Evolutionary conservation across 202 grass and related monocot species (phyloP).

Genomic region (Setaria viridis): DNA sequence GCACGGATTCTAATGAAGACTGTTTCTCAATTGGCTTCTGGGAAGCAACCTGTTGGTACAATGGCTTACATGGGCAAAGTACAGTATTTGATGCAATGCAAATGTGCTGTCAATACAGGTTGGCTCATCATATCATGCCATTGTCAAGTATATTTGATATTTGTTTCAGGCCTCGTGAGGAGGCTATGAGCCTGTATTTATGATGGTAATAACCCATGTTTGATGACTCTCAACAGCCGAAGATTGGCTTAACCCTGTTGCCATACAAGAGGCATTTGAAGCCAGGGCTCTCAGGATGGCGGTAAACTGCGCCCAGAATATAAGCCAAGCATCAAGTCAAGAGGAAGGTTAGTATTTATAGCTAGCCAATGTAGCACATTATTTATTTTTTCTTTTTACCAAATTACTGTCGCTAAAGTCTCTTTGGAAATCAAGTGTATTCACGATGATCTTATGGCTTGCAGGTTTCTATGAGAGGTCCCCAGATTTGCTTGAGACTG

Average conservation of each 20-base stretch:
- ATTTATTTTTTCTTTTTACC: background rate
- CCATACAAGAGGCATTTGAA: conserved; percentile 88
- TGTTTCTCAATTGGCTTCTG: conserved; percentile 73
- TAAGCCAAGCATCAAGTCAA: conserved; percentile 71
- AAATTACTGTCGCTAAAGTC: background rate
- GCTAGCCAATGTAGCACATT: background rate
- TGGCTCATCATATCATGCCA: background rate
- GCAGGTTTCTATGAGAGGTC: conserved; percentile 80
- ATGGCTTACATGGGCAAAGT: conserved; percentile 89
- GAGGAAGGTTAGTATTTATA: conserved; percentile 70
- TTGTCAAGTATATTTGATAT: background rate
- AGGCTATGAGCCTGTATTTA: conserved; percentile 6
- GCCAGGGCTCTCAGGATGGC: conserved; percentile 85
- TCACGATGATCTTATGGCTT: conserved; percentile 9
- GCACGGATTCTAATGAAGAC: conserved; percentile 94
- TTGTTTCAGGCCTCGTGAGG: background rate
- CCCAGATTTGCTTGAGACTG: conserved; percentile 78
- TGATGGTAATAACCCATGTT: conserved; percentile 9
- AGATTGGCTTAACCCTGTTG: conserved; percentile 84
- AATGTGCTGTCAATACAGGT: conserved; percentile 56
- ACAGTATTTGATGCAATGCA: conserved; percentile 82
- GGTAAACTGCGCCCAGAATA: conserved; percentile 86
- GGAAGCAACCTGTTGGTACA: conserved; percentile 84
- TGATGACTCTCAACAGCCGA: conserved; percentile 59
- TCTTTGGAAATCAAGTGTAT: background rate